A percentile compares a stretch with the other conserved stretches of the same genome.
Evolutionary conservation across 2,329 filamentous ascomycete genomes (phyloP).

Genomic region (Botrytis paeoniae): DNA sequence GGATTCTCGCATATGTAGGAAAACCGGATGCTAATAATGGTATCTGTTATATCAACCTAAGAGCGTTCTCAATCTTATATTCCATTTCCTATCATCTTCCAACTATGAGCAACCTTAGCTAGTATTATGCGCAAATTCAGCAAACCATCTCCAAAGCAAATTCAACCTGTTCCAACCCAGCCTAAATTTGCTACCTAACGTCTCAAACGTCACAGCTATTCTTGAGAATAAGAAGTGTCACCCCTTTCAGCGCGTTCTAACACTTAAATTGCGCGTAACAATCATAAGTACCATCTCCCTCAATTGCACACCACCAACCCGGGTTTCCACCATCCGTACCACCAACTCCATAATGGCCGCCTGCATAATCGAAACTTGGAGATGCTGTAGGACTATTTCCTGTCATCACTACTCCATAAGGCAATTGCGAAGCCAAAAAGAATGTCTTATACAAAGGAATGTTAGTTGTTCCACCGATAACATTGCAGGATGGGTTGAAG

Average conservation of each 20-base stretch:
- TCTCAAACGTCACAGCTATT: neutral
- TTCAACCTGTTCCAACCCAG: neutral
- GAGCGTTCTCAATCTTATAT: neutral
- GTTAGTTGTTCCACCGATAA: constrained; percentile 17
- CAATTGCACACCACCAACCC: constrained; percentile 19
- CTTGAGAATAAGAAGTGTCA: neutral
- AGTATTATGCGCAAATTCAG: neutral
- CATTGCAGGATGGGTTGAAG: constrained; percentile 17
- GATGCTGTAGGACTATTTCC: constrained; percentile 17
- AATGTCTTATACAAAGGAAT: constrained; percentile 9
- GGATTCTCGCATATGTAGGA: neutral
- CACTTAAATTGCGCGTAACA: constrained; percentile 17
- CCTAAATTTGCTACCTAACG: neutral
- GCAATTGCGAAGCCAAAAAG: constrained; percentile 10
- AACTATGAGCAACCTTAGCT: neutral
- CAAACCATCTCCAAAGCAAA: neutral
- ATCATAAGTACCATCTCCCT: constrained; percentile 15
- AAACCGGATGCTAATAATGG: neutral
- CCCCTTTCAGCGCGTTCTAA: neutral
- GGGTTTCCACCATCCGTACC: constrained; percentile 18
- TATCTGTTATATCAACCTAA: neutral
- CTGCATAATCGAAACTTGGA: constrained; percentile 17
- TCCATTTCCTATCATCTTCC: no score
- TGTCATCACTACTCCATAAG: constrained; percentile 12
- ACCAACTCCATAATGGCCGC: constrained; percentile 16